Evolutionary conservation across 495 filamentous ascomycete genomes (phyloP), one percentile per base, ranked within the genome.

Genomic region (Lepidopterella palustris): DNA sequence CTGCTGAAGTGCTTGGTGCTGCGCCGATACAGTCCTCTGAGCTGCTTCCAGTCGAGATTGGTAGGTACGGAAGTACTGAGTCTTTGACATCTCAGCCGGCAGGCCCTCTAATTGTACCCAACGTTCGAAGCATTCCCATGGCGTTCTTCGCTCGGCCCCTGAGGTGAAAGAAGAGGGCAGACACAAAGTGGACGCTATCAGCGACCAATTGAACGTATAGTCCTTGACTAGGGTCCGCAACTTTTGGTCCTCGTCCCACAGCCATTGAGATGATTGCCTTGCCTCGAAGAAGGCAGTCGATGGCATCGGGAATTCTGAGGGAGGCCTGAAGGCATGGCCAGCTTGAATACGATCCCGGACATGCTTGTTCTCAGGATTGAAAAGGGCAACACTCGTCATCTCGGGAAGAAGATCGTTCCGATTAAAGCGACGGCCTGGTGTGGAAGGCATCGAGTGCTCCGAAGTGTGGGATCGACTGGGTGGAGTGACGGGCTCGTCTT

Each of bases 91-190:
- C 56, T 98, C 93, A 39, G 82, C 82, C 18, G 91, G 91, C 32
- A 96, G 73, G 4, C 90, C 90, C 74, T 97, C 93, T 9, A 97
- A 75, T 55, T 85, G 83, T 15, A 96, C 84, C 90, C 92, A 97
- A 35, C 95, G 84, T 70, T 98, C 93, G 67, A 97, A 98, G 68
- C 93, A 98, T 74, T 98, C 93, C 93, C 93, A 98, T 4, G 93
- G 92, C 3, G 95, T 97, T 51, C 93, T 82, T 55, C 93, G 83
- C 68, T 97, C 95, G 10, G 89, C 83, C 13, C 88, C 87, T 49
- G 92, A 91, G 23, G 85, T 82, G 68, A 87, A 95, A 28, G 81
- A 63, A 3, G 89, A 93, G 48, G 82, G 80, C n/a, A 84, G 79
- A 0, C 83, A 80, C 40, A 96, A 75, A 60, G 89, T 86, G 60